These are phyloP conservation scores for Helichrysum umbraculigerum DNA, from an alignment of 129 eudicot genomes.

Conservation along the genomic window DNA sequence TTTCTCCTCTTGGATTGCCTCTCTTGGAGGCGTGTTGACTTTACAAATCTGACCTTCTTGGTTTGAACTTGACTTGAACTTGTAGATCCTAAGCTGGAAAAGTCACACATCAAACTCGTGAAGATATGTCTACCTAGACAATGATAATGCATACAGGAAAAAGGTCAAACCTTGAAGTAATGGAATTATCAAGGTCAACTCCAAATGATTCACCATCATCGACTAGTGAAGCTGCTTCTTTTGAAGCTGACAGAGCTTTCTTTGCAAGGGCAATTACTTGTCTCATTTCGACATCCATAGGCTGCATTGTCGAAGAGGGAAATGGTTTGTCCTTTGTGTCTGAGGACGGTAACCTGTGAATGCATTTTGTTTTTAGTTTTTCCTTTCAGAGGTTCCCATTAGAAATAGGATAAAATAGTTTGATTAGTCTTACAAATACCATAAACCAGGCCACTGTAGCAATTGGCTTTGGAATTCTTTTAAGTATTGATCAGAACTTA, in stretches of 20 bases:
- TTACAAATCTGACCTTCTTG: slow-evolving; percentile 53
- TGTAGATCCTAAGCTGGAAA: slow-evolving; percentile 44
- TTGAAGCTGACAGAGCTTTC: slow-evolving; percentile 81
- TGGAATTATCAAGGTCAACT: slow-evolving; percentile 41
- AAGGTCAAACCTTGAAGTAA: slow-evolving; percentile 47
- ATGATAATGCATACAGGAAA: slow-evolving; percentile 6
- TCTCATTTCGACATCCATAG: slow-evolving; percentile 40
- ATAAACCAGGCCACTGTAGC: slow-evolving; percentile 61
- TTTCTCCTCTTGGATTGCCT: slow-evolving; percentile 67
- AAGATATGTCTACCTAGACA: background rate
- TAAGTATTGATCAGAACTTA: slow-evolving; percentile 44
- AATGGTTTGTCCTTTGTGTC: slow-evolving; percentile 33
- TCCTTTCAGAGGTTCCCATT: background rate
- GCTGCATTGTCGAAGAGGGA: slow-evolving; percentile 31
- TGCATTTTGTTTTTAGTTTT: background rate
- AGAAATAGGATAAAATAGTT: slow-evolving; percentile 13
- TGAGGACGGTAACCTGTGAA: slow-evolving; percentile 61
- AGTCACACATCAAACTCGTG: slow-evolving; percentile 25
- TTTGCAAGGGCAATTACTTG: slow-evolving; percentile 67
- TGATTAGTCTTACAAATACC: slow-evolving; percentile 60
- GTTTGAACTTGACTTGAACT: slow-evolving; percentile 33
- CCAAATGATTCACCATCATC: slow-evolving; percentile 46
- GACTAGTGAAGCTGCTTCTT: slow-evolving; percentile 55
- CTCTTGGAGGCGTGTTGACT: slow-evolving; percentile 80
- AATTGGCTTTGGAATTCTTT: slow-evolving; percentile 54